Base-by-base conservation (phyloP, 2,329 filamentous ascomycete species). In the Teratosphaeria viscida region DNA sequence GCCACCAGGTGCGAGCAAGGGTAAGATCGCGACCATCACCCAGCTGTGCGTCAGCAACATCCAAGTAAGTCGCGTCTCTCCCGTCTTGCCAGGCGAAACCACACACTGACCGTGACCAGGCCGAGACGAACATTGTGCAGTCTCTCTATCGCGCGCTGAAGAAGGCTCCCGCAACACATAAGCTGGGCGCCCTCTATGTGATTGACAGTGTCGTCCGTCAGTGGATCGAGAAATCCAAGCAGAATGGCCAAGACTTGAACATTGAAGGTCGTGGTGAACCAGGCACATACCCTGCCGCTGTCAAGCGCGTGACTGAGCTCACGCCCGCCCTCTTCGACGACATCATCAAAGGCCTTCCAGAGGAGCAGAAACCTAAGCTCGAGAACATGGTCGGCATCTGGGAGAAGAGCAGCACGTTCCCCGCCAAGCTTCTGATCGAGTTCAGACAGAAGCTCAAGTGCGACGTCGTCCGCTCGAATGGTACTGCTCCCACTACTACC, bases 121-220 rank as follows among this genome's bases (percentile, higher is more conserved):
- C 89, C 76, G 92, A 97, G 79, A 94, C 90, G 58, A 86, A 92
- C 69, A 85, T 99, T 72, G 90, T 97, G 69, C 91, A 96, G 75
- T 96, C 95, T 75, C 88, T 99, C 71, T 96, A 89, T 78, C 95
- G 92, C 66, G 92, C 96, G 72, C 95, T 97, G 82, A 96, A 95
- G 77, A 95, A 94, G 77, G 87, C 92, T 67, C 90, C 90, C 62
- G 85, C 85, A 74, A 95, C 91, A 74, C 92, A 99, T 84, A 99
- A 99, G 79, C 84, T 99, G 76, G 94, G 94, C 78, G 92, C 96
- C 73, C 87, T 99, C 79, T 99, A 99, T 86, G 92, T 97, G 79
- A 90, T 99, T 92, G 94, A 99, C 83, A 96, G 92, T 81, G 92
- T 99, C 84, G 92, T 92, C 76, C 90, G 94, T 78, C 92, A 95